Evolutionary conservation across 805 yeast species (phyloP), one percentile per base, ranked within the genome.

Genomic region (Huiozyma naganishii): DNA sequence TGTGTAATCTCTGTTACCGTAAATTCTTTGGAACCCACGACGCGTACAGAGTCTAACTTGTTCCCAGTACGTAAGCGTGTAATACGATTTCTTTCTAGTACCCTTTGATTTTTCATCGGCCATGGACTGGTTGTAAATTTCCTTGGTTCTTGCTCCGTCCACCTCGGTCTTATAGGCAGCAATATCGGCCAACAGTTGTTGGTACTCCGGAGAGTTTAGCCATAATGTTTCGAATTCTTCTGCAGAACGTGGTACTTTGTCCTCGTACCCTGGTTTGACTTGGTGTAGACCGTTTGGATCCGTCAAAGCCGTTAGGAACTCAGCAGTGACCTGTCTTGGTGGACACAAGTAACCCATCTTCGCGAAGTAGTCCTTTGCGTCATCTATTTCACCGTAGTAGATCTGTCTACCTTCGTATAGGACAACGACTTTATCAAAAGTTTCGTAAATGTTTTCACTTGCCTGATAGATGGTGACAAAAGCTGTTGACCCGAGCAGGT

Each of bases 401-500:
- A 79, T 68, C 61, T 78, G 80, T 39, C 64, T 60, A 33, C 80
- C 80, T 8, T 58, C 63, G 58, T 74, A 74, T 7, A 78, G 54
- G 3, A 77, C 70, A 6, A 71, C 61, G 7, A 72, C 80, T 47
- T 73, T 70, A 59, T 77, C 80, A 53, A 77, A 77, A 43, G 68
- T 60, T 33, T 70, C 65, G 57, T 73, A 77, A 45, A 76, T 73
- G 48, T 73, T 71, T 54, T 76, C 76, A 43, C 76, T 69, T 11
- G 79, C 79, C 57, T 76, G 81, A 58, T 74, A 74, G 41, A 79
- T 71, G 38, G 84, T 79, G 36, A 78, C 76, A 40, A 78, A 64
- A 1, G 82, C 75, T 4, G 80, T 69, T 6, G 73, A 68, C 9
- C 69, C 66, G 48, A 73, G 58, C 41, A 76, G 60, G 41, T 70